Evolutionary conservation across 345 rosid species (phyloP), one percentile per base, ranked within the genome.

Genomic region (Populus deltoides): DNA sequence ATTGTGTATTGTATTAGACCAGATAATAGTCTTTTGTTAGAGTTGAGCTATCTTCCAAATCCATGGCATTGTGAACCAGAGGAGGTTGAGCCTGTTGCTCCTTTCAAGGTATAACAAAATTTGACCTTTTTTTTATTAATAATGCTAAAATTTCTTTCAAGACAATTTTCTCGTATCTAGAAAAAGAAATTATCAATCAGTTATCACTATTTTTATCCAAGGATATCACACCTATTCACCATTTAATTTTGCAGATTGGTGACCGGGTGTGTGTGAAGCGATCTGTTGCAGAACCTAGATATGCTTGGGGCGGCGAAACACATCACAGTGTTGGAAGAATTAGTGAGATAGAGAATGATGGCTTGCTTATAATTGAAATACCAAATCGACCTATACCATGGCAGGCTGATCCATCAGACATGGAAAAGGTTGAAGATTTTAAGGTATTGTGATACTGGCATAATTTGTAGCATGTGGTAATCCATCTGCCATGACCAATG

Each of bases 381-480:
- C 97, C 98, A 84, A 90, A 88, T 80, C 92, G 99, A 49, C 93
- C 90, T 22, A 90, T 92, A 66, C 93, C 92, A 1, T 96, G 99
- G 99, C 97, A 91, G 85, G 99, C 99, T 62, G 98, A 96, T 85
- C 99, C 99, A 77, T 91, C 99, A 9, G 99, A 96, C 92, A 92
- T 96, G 99, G 98, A 96, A 83, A 96, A 90, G 86, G 90, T 96
- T 74, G 98, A 93, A 81, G 93, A 93, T 82, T 96, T 92, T 82
- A 90, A 91, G 99, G 99, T 96, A 90, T 47, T 47, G 51, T 47
- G 51, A 13, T 47, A 12, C 18, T 47, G 51, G 51, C 51, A 47
- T 47, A 47, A 47, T 47, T 13, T 12, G 51, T 15, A 13, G 51
- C 51, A 47, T 47, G 18, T 47, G 51, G 6, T 47, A 47, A 47